Evolutionary conservation across 805 yeast species (phyloP), one percentile per base, ranked within the genome.

Genomic region (Barnettozyma populi): DNA sequence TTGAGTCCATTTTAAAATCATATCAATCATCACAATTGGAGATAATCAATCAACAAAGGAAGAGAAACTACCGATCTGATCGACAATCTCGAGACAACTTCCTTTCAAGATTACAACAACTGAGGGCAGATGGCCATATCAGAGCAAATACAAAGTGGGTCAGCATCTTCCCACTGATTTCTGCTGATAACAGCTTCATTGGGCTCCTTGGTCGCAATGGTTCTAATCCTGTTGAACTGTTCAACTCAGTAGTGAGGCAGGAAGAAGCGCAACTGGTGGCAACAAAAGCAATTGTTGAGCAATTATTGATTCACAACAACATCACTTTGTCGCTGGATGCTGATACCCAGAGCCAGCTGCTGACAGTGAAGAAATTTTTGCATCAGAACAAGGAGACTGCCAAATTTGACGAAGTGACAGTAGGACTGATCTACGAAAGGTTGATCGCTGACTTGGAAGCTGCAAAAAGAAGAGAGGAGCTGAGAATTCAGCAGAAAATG

Each of bases 151-250:
- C 85, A 2, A 69, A 65, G 44, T 89, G 95, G 82, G 66, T 63
- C 42, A 83, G 82, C 21, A 57, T 86, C 2, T 71, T 77, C 37
- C 67, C 74, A 0, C 50, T 58, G 5, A 56, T 88, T 1, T 78
- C 78, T 49, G 74, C 76, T 29, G 84, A 83, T 51, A 70, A 69
- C 41, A 66, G 78, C 14, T 89, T 84, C 58, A 57, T 76, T 14
- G 78, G 74, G 20, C 52, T 89, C 34, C 72, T 89, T 48, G 96
- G 95, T 0, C 73, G 90, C 46, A 71, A 76, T 40, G 96, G 96
- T 0, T 88, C 96, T 0, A 74, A 81, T 1, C 84, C 96, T 1
- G 59, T 82, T 37, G 95, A 89, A 52, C 64, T 86, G 36, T 89
- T 84, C 61, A 76, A 87, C 78, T 96, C 90, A 61, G 57, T 76